Conservation (phyloP, 768 basidiomycete species). For the Boletus subcaerulescens region DNA sequence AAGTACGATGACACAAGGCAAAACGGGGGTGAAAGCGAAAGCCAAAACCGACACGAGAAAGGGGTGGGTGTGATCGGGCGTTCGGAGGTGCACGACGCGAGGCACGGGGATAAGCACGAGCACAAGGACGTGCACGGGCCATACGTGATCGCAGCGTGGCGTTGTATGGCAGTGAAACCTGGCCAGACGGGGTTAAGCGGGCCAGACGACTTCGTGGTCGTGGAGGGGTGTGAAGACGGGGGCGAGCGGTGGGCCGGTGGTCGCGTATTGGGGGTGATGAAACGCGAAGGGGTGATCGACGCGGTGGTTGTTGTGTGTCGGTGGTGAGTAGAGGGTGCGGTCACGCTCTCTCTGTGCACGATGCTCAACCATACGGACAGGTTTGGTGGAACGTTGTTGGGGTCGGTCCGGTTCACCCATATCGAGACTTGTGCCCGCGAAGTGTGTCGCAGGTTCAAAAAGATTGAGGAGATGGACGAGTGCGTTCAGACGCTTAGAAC, state of each 20-base stretch:
- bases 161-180: constrained; percentile 68
- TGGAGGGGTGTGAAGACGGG: constrained; percentile 66
- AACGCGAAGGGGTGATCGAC: constrained; percentile 66
- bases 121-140: constrained; percentile 20
- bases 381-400: constrained; percentile 81
- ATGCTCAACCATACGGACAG: constrained; percentile 34
- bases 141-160: constrained; percentile 77
- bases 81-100: too few species aligned
- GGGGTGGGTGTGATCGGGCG: too few species aligned
- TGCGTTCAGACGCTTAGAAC: constrained; percentile 51
- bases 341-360: background rate
- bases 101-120: background rate
- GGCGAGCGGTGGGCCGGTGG: constrained; percentile 72
- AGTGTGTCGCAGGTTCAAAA: constrained; percentile 67
- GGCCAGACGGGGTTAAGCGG: constrained; percentile 65
- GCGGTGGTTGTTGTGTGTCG: constrained; percentile 78
- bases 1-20: too few species aligned
- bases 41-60: too few species aligned
- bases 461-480: constrained; percentile 66
- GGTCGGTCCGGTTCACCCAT: constrained; percentile 72
- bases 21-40: too few species aligned
- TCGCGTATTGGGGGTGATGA: constrained; percentile 64
- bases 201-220: constrained; percentile 72
- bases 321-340: constrained; percentile 37
- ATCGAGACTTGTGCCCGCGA: constrained; percentile 74